Conservation (phyloP, 805 yeast species). For the Dipodascus albidus region DNA sequence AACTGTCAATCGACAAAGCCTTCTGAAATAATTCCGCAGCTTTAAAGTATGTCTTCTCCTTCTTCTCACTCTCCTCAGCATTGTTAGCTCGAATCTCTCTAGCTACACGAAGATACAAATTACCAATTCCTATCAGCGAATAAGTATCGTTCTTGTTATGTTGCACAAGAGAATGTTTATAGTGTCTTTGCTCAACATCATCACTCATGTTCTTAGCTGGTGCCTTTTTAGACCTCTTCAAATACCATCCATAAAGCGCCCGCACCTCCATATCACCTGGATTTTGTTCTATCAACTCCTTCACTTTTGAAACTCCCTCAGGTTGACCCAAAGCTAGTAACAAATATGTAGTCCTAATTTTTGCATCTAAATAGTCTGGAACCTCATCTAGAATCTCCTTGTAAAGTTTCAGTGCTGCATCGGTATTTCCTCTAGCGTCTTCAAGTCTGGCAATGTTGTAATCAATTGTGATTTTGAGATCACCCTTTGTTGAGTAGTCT, state of each 20-base stretch:
- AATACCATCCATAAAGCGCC: constrained; percentile 86
- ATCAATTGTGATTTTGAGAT: constrained; percentile 32
- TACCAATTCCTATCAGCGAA: constrained; percentile 83
- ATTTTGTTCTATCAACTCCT: constrained; percentile 39
- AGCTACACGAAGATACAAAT: constrained; percentile 70
- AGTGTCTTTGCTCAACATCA: constrained; percentile 61
- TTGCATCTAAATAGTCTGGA: constrained; percentile 68
- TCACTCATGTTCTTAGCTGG: constrained; percentile 37
- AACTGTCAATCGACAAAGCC: constrained; percentile 71
- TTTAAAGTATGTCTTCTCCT: constrained; percentile 64
- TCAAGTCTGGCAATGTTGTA: constrained; percentile 71
- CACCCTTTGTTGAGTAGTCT: constrained; percentile 13
- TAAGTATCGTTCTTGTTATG: constrained; percentile 76
- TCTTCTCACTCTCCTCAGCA: constrained; percentile 42
- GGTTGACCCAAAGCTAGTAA: constrained; percentile 35
- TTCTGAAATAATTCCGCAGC: constrained; percentile 91
- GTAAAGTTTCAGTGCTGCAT: constrained; percentile 36
- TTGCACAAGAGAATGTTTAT: constrained; percentile 72
- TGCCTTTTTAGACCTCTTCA: constrained; percentile 30
- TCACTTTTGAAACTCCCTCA: constrained; percentile 38
- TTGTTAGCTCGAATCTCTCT: constrained; percentile 49
- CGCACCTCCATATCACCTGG: constrained; percentile 69
- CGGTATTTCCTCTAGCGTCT: constrained; percentile 36
- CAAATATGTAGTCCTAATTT: constrained; percentile 55
- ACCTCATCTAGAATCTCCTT: constrained; percentile 41